Percentiles rank a stretch among this genome's conserved stretches.
phyloP scores from a whole-genome alignment of 1,139 yeast species.

The Candida labiduridarum region DNA sequence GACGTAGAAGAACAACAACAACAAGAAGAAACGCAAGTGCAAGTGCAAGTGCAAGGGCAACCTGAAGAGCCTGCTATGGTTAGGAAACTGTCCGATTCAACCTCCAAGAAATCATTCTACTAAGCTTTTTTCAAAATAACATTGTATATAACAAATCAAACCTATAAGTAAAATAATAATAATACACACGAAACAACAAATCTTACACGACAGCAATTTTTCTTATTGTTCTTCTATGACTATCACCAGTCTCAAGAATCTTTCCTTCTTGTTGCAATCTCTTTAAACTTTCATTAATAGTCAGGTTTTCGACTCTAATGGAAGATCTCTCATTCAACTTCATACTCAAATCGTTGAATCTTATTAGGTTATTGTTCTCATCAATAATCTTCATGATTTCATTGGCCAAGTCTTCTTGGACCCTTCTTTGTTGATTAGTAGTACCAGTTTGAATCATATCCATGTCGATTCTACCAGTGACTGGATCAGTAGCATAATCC shows the following conservation, averaged over 20 bases:
- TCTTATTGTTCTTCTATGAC: constrained; percentile 68
- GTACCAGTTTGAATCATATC: constrained; percentile 96
- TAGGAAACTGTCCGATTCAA: background rate
- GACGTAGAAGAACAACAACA: constrained; percentile 2
- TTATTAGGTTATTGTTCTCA: constrained; percentile 44
- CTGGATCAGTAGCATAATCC: constrained; percentile 97
- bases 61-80: background rate
- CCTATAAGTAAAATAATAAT: background rate
- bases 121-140: background rate
- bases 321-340: constrained; percentile 72
- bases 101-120: constrained; percentile 1
- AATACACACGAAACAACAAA: constrained; percentile 1
- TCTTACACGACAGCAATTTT: constrained; percentile 33
- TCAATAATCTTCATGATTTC: constrained; percentile 57
- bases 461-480: constrained; percentile 96
- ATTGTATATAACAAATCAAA: background rate
- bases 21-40: background rate
- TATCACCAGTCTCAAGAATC: constrained; percentile 72
- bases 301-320: constrained; percentile 68
- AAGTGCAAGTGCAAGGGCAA: background rate
- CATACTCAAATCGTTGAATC: constrained; percentile 63
- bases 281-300: constrained; percentile 67
- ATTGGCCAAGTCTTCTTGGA: constrained; percentile 71
- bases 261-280: constrained; percentile 78
- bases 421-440: constrained; percentile 80